phyloP scores from a whole-genome alignment of 495 filamentous ascomycete genomes.

The Articulospora tetracladia region DNA sequence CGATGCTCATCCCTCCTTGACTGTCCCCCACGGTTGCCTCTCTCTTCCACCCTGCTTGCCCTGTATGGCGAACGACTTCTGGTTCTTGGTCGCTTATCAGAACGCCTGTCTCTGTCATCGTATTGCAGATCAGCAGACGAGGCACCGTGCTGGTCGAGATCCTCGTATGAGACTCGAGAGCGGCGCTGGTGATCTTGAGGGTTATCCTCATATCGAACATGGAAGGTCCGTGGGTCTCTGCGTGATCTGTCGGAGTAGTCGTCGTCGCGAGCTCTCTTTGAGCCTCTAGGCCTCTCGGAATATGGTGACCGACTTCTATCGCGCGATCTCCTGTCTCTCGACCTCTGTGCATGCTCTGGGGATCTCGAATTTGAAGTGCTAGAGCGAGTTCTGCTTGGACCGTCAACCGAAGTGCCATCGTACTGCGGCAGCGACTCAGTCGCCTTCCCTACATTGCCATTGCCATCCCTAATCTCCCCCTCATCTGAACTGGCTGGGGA shows the following conservation, averaged over 20 bases:
- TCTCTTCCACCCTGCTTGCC: slow-evolving; percentile 37
- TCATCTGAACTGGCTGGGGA: slow-evolving; percentile 61
- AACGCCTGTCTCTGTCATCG: slow-evolving; percentile 44
- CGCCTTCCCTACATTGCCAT: slow-evolving; percentile 63
- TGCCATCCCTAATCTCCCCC: slow-evolving; percentile 83
- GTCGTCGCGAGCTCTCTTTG: slow-evolving; percentile 66
- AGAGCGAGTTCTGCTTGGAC: slow-evolving; percentile 63
- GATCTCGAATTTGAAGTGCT: slow-evolving; percentile 66
- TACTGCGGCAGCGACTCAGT: slow-evolving; percentile 44
- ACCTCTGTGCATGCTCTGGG: slow-evolving; percentile 69
- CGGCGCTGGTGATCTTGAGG: slow-evolving; percentile 41
- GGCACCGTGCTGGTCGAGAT: slow-evolving; percentile 58
- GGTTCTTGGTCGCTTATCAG: slow-evolving; percentile 61
- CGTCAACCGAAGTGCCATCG: slow-evolving; percentile 63
- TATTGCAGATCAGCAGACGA: slow-evolving; percentile 43
- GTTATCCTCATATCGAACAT: slow-evolving; percentile 55
- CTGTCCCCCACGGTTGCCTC: slow-evolving; percentile 34
- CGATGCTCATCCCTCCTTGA: slow-evolving; percentile 28
- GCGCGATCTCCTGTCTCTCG: slow-evolving; percentile 41
- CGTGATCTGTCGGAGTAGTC: slow-evolving; percentile 52
- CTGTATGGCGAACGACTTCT: slow-evolving; percentile 63
- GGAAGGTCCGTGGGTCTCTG: slow-evolving; percentile 52
- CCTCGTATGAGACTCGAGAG: slow-evolving; percentile 52
- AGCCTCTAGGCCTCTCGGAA: slow-evolving; percentile 46
- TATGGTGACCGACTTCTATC: slow-evolving; percentile 42